Base-by-base conservation (phyloP, 1,284 basidiomycete species). In the Pholiota adiposa region DNA sequence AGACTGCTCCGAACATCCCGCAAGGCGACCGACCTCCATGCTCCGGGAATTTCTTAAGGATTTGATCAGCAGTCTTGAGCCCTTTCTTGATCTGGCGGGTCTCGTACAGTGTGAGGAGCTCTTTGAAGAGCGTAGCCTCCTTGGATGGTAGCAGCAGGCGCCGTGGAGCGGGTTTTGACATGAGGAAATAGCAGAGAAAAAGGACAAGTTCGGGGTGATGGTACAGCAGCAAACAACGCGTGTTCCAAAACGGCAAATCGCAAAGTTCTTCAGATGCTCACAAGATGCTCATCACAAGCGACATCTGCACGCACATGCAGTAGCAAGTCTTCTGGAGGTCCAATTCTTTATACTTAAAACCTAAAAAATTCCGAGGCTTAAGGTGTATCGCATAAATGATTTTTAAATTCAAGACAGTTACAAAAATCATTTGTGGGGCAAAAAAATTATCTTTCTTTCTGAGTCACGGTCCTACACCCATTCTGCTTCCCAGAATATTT, bases 1-100 rank as follows among this genome's bases (percentile, higher is more conserved):
- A 16, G 19, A n/a, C 7, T 2, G n/a, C 23, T 25, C 50, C 33
- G 33, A 43, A 27, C n/a, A 36, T 41, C 43, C 27, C 18, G 34
- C 19, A 21, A 16, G 29, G 27, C n/a, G 40, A 61, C 83, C 57
- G 72, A 94, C 95, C 94, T 68, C 96, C 97, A 85, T 98, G 96
- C 56, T 97, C 91, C 0, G 97, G 96, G 69, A 89, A 88, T 81
- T 97, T 97, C 79, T 95, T 97, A 73, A 99, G 86, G 72, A 99
- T 96, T 68, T 89, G 85, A 75, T 99, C 96, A 1, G 95, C 94
- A 8, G 92, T 88, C 77, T 98, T 98, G 68, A 94, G 81, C 38
- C 91, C 96, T 69, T 94, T 93, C 71, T 94, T 92, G 75, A 96
- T 89, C 73, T 95, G 91, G 70, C 93, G 89, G 23, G 88, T 85